Conservation (phyloP, 352 stramenopile genomes). For the Plasmopara viticola region DNA sequence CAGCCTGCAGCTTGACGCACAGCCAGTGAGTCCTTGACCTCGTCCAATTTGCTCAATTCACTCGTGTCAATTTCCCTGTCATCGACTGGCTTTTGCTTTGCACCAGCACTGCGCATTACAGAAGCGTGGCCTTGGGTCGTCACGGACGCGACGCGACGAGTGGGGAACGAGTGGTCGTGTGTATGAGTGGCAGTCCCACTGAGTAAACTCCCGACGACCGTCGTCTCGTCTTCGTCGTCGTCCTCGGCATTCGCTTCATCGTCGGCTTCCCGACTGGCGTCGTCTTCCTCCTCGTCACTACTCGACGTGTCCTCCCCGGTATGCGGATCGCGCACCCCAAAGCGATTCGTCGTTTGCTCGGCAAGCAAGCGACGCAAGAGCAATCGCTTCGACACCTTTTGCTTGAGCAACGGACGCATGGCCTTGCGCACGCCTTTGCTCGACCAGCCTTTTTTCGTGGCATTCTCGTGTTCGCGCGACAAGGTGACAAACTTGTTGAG, state of each 20-base stretch:
- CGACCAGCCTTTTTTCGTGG: slow-evolving; percentile 84
- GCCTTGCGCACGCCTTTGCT: slow-evolving; percentile 82
- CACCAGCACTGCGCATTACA: slow-evolving; percentile 10
- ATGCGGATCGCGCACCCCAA: slow-evolving; percentile 21
- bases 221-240: slow-evolving; percentile 76
- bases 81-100: slow-evolving; percentile 45
- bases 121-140: slow-evolving; percentile 14
- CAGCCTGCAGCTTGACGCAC: slow-evolving; percentile 75
- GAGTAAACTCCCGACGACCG: slow-evolving; percentile 68
- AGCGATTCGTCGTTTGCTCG: slow-evolving; percentile 52
- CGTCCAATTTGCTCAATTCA: slow-evolving; percentile 51
- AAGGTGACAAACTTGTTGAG: slow-evolving; percentile 82
- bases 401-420: slow-evolving; percentile 81
- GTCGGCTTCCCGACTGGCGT: slow-evolving; percentile 37
- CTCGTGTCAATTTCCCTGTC: slow-evolving; percentile 66
- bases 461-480: slow-evolving; percentile 81
- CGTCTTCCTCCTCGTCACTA: slow-evolving; percentile 63
- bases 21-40: slow-evolving; percentile 66
- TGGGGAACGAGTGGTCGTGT: slow-evolving; percentile 35
- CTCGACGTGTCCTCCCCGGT: slow-evolving; percentile 62
- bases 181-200: slow-evolving; percentile 43
- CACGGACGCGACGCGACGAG: slow-evolving; percentile 6
- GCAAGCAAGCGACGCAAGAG: slow-evolving; percentile 68
- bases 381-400: slow-evolving; percentile 79
- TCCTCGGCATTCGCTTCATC: slow-evolving; percentile 51